These are phyloP conservation scores for Teratosphaeria pseudoeucalypti DNA, from an alignment of 2,329 filamentous ascomycete genomes.

Conservation along the genomic window DNA sequence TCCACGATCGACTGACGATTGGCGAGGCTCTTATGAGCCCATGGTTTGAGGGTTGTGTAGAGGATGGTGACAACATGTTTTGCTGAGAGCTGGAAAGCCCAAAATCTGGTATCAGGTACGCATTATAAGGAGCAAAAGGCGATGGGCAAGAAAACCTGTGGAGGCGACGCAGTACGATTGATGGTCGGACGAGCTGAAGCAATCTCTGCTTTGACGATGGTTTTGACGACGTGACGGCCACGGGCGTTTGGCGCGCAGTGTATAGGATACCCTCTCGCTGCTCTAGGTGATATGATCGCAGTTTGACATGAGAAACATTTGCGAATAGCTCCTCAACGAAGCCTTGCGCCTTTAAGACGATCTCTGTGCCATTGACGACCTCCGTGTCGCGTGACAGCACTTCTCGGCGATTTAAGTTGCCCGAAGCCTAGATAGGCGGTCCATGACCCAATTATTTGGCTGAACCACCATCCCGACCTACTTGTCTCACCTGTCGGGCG, in stretches of 20 bases:
- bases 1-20: conserved; percentile 47
- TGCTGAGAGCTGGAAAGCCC: not conserved
- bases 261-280: not conserved
- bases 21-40: conserved; percentile 43
- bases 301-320: not conserved
- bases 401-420: not conserved
- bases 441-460: not conserved
- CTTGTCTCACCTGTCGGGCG: not conserved
- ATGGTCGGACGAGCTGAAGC: not conserved
- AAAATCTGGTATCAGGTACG: not conserved
- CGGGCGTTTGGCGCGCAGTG: not conserved
- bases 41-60: conserved; percentile 38
- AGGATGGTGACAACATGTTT: not conserved
- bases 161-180: too few relatives aligned
- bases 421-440: not conserved
- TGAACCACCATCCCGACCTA: not conserved
- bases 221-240: not conserved
- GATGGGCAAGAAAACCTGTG: not conserved
- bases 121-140: not conserved
- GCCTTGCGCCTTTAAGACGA: not conserved
- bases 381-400: not conserved
- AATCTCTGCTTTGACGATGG: not conserved
- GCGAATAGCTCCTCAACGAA: not conserved
- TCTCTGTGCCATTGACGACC: not conserved
- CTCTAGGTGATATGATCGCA: not conserved